Evolutionary conservation across 345 rosid species (phyloP).

Genomic region (Syzygium oleosum): DNA sequence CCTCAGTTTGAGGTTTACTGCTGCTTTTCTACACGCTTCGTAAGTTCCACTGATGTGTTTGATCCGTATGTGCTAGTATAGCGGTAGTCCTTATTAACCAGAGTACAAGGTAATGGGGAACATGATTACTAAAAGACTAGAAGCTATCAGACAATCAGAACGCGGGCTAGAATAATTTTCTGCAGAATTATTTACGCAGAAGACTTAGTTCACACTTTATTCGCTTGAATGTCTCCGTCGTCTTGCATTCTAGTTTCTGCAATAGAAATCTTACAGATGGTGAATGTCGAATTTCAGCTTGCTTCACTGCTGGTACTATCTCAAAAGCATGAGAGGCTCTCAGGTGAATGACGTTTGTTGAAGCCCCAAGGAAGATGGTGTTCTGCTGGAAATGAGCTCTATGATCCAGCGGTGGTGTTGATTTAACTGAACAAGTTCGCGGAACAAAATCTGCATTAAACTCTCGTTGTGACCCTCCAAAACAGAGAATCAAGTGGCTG

Average conservation of each 20-base stretch:
- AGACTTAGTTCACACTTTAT: background rate
- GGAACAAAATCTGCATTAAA: background rate
- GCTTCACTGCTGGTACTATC: constrained; percentile 56
- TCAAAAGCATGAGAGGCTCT: constrained; percentile 26
- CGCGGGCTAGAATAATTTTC: background rate
- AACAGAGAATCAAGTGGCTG: background rate
- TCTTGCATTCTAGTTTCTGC: background rate
- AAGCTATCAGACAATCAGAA: background rate
- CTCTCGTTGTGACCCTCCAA: background rate
- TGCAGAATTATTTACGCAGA: background rate
- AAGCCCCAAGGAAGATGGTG: background rate
- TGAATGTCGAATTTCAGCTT: constrained; percentile 35
- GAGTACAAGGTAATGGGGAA: background rate
- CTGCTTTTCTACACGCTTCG: background rate
- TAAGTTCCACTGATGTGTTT: background rate
- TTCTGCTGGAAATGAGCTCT: background rate
- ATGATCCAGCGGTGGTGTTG: background rate
- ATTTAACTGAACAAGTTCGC: background rate
- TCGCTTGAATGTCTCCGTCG: background rate
- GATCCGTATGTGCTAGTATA: background rate
- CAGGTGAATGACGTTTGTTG: background rate
- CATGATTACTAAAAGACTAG: background rate
- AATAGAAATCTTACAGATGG: background rate
- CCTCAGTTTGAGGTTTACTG: background rate
- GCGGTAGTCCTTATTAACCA: background rate